Evolutionary conservation across 805 yeast genomes (phyloP), one percentile per base, ranked within the genome.

Genomic region (Starmerella floris): DNA sequence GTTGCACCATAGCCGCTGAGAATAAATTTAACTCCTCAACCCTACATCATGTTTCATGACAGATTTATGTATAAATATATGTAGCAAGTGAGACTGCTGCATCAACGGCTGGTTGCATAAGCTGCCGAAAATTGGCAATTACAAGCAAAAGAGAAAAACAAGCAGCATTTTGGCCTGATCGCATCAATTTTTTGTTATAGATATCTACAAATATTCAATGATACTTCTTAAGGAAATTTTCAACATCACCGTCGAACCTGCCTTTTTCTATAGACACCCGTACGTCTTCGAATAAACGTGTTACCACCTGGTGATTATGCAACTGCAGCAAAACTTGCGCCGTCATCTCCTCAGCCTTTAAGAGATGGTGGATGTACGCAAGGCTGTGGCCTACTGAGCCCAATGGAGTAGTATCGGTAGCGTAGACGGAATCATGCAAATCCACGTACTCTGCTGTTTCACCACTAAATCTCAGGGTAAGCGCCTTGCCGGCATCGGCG

Each of bases 321-420:
- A 56, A 55, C 49, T 65, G 68, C 27, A 66, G 52, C 9, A 64
- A 46, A 35, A 65, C 64, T 56, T 64, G 60, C 2, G 68, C 67
- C 21, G 66, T 56, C 70, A 66, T 66, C 48, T 66, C 70, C 16
- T 52, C 51, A 9, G 68, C 69, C 27, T 59, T 44, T 25, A 66
- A 54, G 22, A 66, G 50, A 45, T 66, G 70, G 36, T 66, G 67
- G n/a, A 66, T 43, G 47, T 66, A 66, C 13, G 69, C 68, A 19
- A 61, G 45, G 43, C 60, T 52, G 38, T 62, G 61, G 33, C 51
- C 45, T 19, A 52, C 42, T 10, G 35, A 35, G 1, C 57, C 58
- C 23, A 66, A 37, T 11, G 51, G 43, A 1, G 51, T 27, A 52
- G 57, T 51, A 40, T 63, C 67, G 3, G 53, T 51, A 8, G 46